phyloP scores from a whole-genome alignment of 345 rosid genomes.

The Rhodomyrtus tomentosa region DNA sequence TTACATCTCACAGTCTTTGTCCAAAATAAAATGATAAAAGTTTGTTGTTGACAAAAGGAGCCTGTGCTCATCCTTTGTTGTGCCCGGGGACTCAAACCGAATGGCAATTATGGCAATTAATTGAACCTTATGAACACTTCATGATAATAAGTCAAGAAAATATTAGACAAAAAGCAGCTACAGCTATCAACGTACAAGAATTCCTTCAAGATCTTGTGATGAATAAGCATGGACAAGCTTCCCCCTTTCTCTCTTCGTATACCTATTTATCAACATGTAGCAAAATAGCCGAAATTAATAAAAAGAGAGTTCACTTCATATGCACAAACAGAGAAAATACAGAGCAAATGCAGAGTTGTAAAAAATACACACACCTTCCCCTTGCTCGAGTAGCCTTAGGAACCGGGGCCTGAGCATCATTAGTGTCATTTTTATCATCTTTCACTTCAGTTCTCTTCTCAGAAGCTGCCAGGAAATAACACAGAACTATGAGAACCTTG shows the following conservation, averaged over 20 bases:
- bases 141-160: neutral
- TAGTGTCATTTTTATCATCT: constrained; percentile 14
- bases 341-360: neutral
- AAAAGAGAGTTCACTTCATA: neutral
- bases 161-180: neutral
- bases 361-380: constrained; percentile 57
- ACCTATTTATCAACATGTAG: constrained; percentile 6
- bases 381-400: constrained; percentile 75
- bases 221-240: constrained; percentile 80
- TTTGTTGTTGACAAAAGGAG: neutral
- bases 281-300: neutral
- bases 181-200: constrained; percentile 45
- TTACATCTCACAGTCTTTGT: neutral
- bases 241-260: constrained; percentile 77
- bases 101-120: neutral
- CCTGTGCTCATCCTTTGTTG: neutral
- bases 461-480: constrained; percentile 8
- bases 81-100: neutral
- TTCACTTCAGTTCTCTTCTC: constrained; percentile 22
- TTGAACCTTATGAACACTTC: neutral
- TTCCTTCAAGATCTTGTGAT: constrained; percentile 82
- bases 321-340: neutral
- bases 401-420: constrained; percentile 18
- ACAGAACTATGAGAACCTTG: neutral
- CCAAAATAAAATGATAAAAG: neutral